A percentile compares a stretch with the other conserved stretches of the same genome.
Evolutionary conservation across 2,329 filamentous ascomycete species (phyloP).

Genomic region (Colletotrichum lupini): DNA sequence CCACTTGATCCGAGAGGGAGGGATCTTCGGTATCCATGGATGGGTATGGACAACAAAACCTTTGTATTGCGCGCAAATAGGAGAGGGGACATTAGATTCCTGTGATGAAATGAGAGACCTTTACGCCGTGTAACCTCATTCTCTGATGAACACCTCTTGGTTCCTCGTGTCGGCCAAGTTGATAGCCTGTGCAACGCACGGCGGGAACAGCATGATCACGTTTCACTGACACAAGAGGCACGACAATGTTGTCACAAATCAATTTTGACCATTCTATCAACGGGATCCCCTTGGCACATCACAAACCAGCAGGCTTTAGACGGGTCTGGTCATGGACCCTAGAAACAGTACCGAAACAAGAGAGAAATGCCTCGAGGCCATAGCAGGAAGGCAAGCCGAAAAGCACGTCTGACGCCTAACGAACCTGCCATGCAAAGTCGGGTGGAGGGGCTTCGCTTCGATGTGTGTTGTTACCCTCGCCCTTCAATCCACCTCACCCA

Average conservation of each 20-base stretch:
- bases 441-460: conserved; percentile 7
- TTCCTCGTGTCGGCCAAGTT: not conserved
- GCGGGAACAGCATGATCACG: not conserved
- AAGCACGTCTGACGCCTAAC: conserved; percentile 36
- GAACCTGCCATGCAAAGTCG: conserved; percentile 36
- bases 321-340: not conserved
- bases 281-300: conserved; percentile 1
- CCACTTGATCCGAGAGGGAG: not conserved
- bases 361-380: conserved; percentile 27
- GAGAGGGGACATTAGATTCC: conserved; percentile 13
- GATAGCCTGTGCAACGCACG: not conserved
- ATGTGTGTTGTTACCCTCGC: conserved; percentile 8
- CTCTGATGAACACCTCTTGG: too few relatives aligned
- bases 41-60: not conserved
- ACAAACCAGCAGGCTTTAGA: conserved; percentile 1
- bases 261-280: conserved; percentile 32
- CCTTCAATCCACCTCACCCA: conserved; percentile 21
- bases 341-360: conserved; percentile 23
- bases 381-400: conserved; percentile 27
- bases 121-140: not conserved
- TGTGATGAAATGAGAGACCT: conserved; percentile 29
- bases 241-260: conserved; percentile 1
- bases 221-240: not conserved
- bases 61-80: conserved; percentile 24
- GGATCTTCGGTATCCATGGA: conserved; percentile 1